Conservation (phyloP, 1,139 yeast genomes). For the Dujonia santamariae region DNA sequence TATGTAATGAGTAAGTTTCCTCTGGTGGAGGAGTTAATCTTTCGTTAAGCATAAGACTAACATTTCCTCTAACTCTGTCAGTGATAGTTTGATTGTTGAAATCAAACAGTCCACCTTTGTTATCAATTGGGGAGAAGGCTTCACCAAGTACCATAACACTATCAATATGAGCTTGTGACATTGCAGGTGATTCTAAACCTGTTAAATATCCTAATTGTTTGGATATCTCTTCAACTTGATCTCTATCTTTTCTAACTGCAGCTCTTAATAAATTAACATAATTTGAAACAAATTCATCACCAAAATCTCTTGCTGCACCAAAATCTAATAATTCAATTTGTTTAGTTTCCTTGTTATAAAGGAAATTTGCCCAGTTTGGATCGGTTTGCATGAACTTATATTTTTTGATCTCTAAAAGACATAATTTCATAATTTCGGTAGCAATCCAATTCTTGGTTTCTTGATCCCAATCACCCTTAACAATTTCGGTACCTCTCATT, state of each 20-base stretch:
- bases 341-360: constrained; percentile 64
- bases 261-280: constrained; percentile 75
- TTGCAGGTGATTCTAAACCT: constrained; percentile 81
- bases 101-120: constrained; percentile 54
- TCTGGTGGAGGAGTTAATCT: constrained; percentile 97
- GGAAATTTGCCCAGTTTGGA: constrained; percentile 98
- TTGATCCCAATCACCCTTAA: constrained; percentile 74
- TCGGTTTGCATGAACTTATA: constrained; percentile 97
- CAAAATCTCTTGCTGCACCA: constrained; percentile 86
- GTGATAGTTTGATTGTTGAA: constrained; percentile 87
- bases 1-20: constrained; percentile 91
- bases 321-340: constrained; percentile 87
- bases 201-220: constrained; percentile 82
- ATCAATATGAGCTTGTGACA: constrained; percentile 91
- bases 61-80: constrained; percentile 83
- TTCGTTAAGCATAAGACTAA: constrained; percentile 85
- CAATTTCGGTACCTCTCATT: constrained; percentile 81
- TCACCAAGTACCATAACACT: constrained; percentile 90
- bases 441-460: constrained; percentile 78
- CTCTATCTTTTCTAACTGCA: constrained; percentile 69
- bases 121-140: constrained; percentile 66
- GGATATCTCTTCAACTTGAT: constrained; percentile 62
- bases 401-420: constrained; percentile 78
- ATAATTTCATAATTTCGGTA: constrained; percentile 79
- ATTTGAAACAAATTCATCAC: constrained; percentile 61